phyloP scores from a whole-genome alignment of 2,329 filamentous ascomycete genomes.

The Clarireedia monteithiana region DNA sequence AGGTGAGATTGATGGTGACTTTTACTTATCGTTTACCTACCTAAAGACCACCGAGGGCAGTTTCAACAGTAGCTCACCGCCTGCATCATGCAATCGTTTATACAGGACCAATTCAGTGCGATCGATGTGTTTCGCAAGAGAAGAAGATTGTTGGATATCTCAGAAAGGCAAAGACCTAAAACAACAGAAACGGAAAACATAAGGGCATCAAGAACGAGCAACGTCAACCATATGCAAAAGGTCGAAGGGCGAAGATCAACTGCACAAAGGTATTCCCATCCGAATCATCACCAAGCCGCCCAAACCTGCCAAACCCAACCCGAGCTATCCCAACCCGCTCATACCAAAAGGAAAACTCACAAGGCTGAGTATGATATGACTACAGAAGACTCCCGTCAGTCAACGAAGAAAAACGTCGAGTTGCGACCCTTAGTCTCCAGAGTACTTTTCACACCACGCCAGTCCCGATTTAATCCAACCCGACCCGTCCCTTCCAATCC shows the following conservation, averaged over 20 bases:
- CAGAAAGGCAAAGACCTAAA: background rate
- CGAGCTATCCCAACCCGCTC: background rate
- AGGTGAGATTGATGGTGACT: too few species aligned
- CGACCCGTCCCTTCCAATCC: background rate
- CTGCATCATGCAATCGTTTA: background rate
- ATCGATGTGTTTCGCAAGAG: background rate
- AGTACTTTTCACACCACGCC: background rate
- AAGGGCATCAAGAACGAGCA: background rate
- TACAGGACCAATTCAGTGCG: background rate
- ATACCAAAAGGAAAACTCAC: background rate
- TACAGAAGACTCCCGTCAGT: background rate
- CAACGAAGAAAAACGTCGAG: background rate
- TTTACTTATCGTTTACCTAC: too few species aligned
- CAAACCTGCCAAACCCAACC: background rate
- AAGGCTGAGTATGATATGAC: background rate
- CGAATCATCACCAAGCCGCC: background rate
- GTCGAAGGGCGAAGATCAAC: background rate
- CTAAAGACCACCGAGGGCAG: too few species aligned
- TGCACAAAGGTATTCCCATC: background rate
- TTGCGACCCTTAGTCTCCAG: background rate
- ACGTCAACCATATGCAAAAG: background rate
- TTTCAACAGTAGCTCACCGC: background rate
- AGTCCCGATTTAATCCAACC: background rate
- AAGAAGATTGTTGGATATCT: background rate
- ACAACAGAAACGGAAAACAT: background rate